Conservation (phyloP, 192 early-diverging fungal genomes). For the Backusella morwellensis region DNA sequence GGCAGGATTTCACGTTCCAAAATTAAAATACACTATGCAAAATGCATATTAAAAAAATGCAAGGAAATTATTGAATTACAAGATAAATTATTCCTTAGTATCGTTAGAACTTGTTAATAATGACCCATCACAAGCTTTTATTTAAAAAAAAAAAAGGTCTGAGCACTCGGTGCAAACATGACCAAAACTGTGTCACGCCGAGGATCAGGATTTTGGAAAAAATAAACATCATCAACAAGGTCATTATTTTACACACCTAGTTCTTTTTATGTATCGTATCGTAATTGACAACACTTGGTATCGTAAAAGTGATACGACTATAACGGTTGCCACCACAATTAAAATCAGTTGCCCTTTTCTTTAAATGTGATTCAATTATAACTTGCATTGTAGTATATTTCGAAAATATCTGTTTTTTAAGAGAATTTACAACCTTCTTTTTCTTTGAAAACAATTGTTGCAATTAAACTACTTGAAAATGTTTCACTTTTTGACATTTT, state of each 20-base stretch:
- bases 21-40: no score
- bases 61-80: neutral
- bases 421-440: no score
- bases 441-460: no score
- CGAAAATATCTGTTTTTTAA: no score
- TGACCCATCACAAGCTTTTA: neutral
- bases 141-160: neutral
- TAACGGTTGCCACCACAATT: no score
- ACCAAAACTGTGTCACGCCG: neutral
- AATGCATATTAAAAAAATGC: neutral
- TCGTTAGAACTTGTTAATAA: neutral
- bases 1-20: neutral
- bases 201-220: neutral
- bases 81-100: neutral
- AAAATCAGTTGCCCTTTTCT: no score
- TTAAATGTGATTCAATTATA: no score
- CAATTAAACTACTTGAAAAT: no score
- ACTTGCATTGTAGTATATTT: no score
- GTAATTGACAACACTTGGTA: neutral
- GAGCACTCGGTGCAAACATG: neutral
- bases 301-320: no score
- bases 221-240: neutral
- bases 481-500: no score
- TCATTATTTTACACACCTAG: neutral
- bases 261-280: neutral